phyloP scores from a whole-genome alignment of 1,284 basidiomycete species.

The Blastosporella zonata region DNA sequence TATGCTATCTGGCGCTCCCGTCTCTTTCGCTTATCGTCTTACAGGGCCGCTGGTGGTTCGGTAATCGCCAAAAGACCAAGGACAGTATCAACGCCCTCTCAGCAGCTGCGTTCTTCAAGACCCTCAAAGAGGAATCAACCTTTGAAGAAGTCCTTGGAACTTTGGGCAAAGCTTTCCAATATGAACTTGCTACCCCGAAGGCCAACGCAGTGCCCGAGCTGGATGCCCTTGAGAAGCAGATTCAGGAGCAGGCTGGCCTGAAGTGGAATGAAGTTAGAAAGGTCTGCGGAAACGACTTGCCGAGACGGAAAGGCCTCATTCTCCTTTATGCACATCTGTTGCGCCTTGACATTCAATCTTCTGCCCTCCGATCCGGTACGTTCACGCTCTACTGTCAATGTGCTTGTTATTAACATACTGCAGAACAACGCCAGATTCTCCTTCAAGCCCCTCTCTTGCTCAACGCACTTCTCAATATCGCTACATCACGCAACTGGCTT shows the following conservation, averaged over 20 bases:
- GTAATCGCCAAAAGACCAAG: slow-evolving; percentile 86
- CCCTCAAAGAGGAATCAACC: slow-evolving; percentile 76
- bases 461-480: slow-evolving; percentile 81
- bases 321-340: slow-evolving; percentile 88
- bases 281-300: slow-evolving; percentile 27
- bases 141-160: slow-evolving; percentile 75
- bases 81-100: slow-evolving; percentile 86
- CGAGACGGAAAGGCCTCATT: slow-evolving; percentile 56
- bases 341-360: slow-evolving; percentile 61
- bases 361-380: slow-evolving; percentile 63
- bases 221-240: slow-evolving; percentile 55
- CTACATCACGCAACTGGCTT: slow-evolving; percentile 91
- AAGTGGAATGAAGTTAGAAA: slow-evolving; percentile 50
- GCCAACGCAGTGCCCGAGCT: slow-evolving; percentile 42
- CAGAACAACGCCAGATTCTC: slow-evolving; percentile 70
- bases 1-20: background rate
- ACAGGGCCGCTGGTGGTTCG: slow-evolving; percentile 97
- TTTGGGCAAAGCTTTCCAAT: slow-evolving; percentile 73
- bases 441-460: slow-evolving; percentile 74
- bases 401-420: slow-evolving; percentile 1
- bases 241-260: slow-evolving; percentile 47
- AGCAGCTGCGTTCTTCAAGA: slow-evolving; percentile 89
- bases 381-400: slow-evolving; percentile 6
- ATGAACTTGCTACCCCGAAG: slow-evolving; percentile 41
- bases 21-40: background rate